Conservation (phyloP, 2,329 filamentous ascomycete species). For the Nemania serpens region DNA sequence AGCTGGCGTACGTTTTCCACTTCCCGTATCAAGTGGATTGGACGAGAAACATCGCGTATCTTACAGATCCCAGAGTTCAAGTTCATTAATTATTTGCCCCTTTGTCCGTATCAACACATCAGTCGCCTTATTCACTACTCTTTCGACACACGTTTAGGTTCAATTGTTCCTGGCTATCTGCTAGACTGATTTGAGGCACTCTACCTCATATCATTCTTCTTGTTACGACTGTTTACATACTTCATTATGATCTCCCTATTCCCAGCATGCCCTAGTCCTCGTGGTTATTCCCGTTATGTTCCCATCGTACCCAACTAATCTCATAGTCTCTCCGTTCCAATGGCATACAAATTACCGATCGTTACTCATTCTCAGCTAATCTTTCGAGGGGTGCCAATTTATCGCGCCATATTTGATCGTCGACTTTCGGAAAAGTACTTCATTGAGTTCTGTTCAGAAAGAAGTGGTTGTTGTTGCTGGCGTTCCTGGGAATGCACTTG, state of each 20-base stretch:
- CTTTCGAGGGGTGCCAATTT: neutral
- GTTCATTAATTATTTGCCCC: neutral
- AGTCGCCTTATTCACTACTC: neutral
- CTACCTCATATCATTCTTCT: constrained; percentile 4
- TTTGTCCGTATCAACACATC: neutral
- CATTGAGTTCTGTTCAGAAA: constrained; percentile 21
- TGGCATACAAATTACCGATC: constrained; percentile 13
- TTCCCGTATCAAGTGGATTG: neutral
- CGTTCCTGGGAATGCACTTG: constrained; percentile 34
- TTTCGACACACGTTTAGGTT: neutral
- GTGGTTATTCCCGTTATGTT: neutral
- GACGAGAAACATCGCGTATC: neutral
- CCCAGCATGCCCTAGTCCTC: neutral
- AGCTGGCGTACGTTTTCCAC: neutral
- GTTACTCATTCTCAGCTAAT: constrained; percentile 1
- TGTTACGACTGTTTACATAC: neutral
- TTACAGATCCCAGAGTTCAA: neutral
- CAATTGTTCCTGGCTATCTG: neutral
- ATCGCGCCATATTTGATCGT: neutral
- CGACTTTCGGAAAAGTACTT: neutral
- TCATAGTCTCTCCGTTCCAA: neutral
- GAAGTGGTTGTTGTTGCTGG: constrained; percentile 30
- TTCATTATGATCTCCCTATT: neutral
- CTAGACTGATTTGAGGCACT: neutral
- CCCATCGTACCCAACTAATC: neutral